Conservation (phyloP, 2,329 filamentous ascomycete genomes). For the Exophiala dermatitidis region DNA sequence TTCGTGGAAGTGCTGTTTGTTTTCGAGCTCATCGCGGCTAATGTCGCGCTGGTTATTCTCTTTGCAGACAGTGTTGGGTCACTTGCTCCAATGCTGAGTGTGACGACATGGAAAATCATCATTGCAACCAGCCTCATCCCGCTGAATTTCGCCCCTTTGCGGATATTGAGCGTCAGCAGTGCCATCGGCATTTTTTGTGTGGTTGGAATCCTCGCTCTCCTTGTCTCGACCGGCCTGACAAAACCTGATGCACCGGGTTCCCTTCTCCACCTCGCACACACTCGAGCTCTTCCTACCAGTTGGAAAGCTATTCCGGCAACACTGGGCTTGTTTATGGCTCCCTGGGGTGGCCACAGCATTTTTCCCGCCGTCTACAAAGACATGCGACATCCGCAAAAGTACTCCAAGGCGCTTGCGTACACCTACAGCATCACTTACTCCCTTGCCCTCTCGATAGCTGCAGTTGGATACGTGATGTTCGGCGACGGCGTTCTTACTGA, state of each 20-base stretch:
- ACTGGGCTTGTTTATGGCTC: constrained; percentile 81
- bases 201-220: constrained; percentile 26
- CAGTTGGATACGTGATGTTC: constrained; percentile 86
- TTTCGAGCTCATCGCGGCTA: constrained; percentile 76
- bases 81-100: constrained; percentile 62
- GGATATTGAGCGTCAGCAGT: constrained; percentile 79
- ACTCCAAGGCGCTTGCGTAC: constrained; percentile 62
- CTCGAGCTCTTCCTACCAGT: constrained; percentile 73
- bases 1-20: constrained; percentile 79
- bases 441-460: constrained; percentile 71
- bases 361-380: constrained; percentile 81
- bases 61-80: constrained; percentile 82
- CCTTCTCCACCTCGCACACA: constrained; percentile 68
- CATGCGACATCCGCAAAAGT: constrained; percentile 76
- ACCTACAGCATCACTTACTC: constrained; percentile 83
- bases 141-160: constrained; percentile 74
- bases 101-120: constrained; percentile 73
- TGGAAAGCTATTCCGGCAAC: constrained; percentile 82
- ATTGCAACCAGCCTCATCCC: constrained; percentile 72
- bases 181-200: constrained; percentile 82
- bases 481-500: constrained; percentile 76
- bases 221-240: constrained; percentile 76
- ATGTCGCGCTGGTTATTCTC: constrained; percentile 81
- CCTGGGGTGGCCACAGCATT: constrained; percentile 62
- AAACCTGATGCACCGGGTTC: constrained; percentile 75